These are phyloP conservation scores for Haplosporangium sp. DNA, from an alignment of 371 early-diverging fungal genomes.

Conservation along the genomic window DNA sequence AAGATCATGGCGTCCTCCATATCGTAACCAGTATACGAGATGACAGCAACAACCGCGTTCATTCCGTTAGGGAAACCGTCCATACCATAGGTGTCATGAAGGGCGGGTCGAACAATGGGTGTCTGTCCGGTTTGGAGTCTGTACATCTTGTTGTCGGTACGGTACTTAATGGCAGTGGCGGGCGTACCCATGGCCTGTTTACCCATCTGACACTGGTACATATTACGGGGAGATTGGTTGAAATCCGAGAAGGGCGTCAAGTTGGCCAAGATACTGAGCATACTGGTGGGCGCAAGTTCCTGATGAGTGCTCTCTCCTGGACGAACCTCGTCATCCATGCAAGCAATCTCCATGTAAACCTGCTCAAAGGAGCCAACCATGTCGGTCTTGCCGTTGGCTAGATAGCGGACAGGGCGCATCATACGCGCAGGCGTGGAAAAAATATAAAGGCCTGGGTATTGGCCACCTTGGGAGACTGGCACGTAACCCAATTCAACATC, in stretches of 20 bases:
- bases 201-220: conserved; percentile 93
- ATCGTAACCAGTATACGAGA: conserved; percentile 98
- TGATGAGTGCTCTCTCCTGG: conserved; percentile 91
- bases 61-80: conserved; percentile 98
- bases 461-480: conserved; percentile 91
- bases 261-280: conserved; percentile 96
- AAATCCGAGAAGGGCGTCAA: conserved; percentile 99
- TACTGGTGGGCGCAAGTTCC: conserved; percentile 94
- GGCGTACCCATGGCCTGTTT: conserved; percentile 99
- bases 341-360: conserved; percentile 98
- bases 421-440: conserved; percentile 93
- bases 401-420: conserved; percentile 95
- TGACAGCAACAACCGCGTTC: conserved; percentile 98
- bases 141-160: conserved; percentile 98
- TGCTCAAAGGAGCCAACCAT: conserved; percentile 98
- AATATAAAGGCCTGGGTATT: conserved; percentile 95
- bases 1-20: conserved; percentile 99
- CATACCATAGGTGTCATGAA: conserved; percentile 90
- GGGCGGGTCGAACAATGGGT: conserved; percentile 93
- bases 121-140: conserved; percentile 95
- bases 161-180: conserved; percentile 83
- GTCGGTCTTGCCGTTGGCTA: conserved; percentile 83
- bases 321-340: conserved; percentile 90
- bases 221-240: conserved; percentile 99
- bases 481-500: conserved; percentile 94